Evolutionary conservation across 192 early-diverging fungal genomes (phyloP).

Genomic region (Dissophora globulifera): DNA sequence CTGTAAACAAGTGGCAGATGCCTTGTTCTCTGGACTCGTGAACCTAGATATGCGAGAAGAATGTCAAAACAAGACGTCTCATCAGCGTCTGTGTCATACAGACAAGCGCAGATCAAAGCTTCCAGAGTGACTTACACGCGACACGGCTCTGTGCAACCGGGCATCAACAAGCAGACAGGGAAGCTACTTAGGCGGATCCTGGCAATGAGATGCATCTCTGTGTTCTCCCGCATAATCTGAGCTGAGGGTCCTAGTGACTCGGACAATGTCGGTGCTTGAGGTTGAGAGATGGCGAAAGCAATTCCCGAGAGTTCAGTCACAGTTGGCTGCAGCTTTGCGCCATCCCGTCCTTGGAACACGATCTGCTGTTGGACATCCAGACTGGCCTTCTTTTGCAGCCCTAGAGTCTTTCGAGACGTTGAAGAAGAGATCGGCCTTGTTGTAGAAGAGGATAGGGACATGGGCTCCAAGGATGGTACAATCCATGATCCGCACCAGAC

Average conservation of each 20-base stretch:
- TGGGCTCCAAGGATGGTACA: constrained; percentile 21
- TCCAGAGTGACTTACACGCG: constrained; percentile 17
- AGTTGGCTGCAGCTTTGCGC: constrained; percentile 18
- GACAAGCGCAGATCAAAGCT: not conserved
- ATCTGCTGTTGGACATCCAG: constrained; percentile 12
- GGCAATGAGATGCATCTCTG: constrained; percentile 41
- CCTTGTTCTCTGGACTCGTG: constrained; percentile 14
- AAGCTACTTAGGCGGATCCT: constrained; percentile 26
- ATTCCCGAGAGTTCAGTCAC: constrained; percentile 30
- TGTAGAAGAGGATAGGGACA: not conserved
- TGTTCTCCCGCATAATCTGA: constrained; percentile 16
- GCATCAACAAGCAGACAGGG: constrained; percentile 18
- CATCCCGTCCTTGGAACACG: constrained; percentile 22
- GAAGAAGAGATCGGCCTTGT: not conserved
- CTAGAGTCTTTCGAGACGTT: not conserved
- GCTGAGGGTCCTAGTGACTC: not conserved
- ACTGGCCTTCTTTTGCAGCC: constrained; percentile 11
- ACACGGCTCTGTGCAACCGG: constrained; percentile 29
- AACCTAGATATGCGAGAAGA: not conserved
- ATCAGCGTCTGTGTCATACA: too few species aligned
- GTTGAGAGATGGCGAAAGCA: constrained; percentile 12
- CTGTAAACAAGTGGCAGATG: constrained; percentile 9
- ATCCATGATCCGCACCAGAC: constrained; percentile 45
- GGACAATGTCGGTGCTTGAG: not conserved
- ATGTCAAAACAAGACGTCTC: too few species aligned